Conservation (phyloP, 805 yeast species). For the Tetrapisispora nanseiensis region DNA sequence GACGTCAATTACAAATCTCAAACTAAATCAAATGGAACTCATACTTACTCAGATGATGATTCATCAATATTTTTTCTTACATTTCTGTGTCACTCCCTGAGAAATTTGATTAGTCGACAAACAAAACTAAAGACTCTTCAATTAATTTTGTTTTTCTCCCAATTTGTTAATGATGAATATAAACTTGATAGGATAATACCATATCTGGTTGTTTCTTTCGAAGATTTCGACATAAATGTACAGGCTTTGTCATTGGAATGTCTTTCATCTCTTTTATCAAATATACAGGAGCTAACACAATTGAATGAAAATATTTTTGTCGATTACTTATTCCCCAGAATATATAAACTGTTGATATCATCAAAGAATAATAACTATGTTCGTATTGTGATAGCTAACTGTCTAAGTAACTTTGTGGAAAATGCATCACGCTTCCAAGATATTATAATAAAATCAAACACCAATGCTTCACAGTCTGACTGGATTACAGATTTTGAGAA, state of each 20-base stretch:
- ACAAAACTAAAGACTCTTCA: constrained; percentile 51
- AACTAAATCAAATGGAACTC: too few relatives aligned
- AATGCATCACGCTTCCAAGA: constrained; percentile 56
- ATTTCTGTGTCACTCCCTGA: constrained; percentile 18
- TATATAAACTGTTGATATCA: constrained; percentile 36
- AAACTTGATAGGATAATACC: constrained; percentile 84
- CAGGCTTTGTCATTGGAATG: constrained; percentile 56
- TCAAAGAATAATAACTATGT: constrained; percentile 37
- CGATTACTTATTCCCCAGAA: constrained; percentile 71
- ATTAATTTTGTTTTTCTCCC: constrained; percentile 64
- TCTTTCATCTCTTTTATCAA: constrained; percentile 54
- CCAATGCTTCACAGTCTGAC: constrained; percentile 12
- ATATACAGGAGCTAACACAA: constrained; percentile 58
- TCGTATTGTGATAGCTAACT: constrained; percentile 58
- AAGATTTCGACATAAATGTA: constrained; percentile 51
- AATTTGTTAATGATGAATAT: constrained; percentile 67
- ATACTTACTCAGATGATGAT: constrained; percentile 15
- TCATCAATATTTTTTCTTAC: constrained; percentile 22
- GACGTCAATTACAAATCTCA: too few relatives aligned
- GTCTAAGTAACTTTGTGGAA: constrained; percentile 63
- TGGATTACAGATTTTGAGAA: constrained; percentile 12
- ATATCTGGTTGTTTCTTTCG: constrained; percentile 54
- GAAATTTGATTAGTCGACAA: constrained; percentile 14
- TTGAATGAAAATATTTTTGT: constrained; percentile 69
- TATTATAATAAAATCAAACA: constrained; percentile 35